These are phyloP conservation scores for Maudiozyma bulderi DNA, from an alignment of 805 yeast species.

Conservation along the genomic window DNA sequence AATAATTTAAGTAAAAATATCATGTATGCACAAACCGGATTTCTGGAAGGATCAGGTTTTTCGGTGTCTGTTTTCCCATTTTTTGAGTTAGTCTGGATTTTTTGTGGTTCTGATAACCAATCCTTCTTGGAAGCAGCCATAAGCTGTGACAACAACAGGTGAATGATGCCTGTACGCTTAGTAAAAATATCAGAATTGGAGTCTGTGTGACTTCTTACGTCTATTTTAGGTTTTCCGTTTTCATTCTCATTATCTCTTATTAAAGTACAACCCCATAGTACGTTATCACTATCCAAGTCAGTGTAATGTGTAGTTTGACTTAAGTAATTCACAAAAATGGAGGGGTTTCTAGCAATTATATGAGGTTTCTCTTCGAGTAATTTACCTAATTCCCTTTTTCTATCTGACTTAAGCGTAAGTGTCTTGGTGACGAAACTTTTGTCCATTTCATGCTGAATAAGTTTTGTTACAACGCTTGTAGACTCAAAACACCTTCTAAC, in stretches of 20 bases:
- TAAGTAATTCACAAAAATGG: constrained; percentile 37
- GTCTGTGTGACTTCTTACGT: constrained; percentile 9
- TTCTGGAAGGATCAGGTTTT: constrained; percentile 35
- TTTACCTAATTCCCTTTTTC: constrained; percentile 37
- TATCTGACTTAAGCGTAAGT: constrained; percentile 24
- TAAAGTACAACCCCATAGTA: constrained; percentile 19
- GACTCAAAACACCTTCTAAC: constrained; percentile 67
- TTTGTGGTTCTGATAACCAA: constrained; percentile 33
- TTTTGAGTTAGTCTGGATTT: constrained; percentile 19
- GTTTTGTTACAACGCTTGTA: constrained; percentile 36
- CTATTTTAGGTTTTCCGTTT: not conserved
- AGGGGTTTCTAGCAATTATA: constrained; percentile 39
- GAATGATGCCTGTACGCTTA: constrained; percentile 50
- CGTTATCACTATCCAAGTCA: constrained; percentile 35
- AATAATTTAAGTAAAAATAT: constrained; percentile 59
- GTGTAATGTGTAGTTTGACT: constrained; percentile 35
- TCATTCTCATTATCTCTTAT: constrained; percentile 11
- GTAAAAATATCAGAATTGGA: constrained; percentile 2
- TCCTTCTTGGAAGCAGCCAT: constrained; percentile 39
- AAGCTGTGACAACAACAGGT: constrained; percentile 52
- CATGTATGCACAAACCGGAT: constrained; percentile 53
- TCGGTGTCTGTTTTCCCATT: constrained; percentile 19
- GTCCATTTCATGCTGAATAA: constrained; percentile 44
- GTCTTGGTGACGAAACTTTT: constrained; percentile 32
- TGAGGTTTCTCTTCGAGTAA: constrained; percentile 43